Evolutionary conservation across 176 grass and related monocot species (phyloP), one percentile per base, ranked within the genome.

Genomic region (Avena atlantica): DNA sequence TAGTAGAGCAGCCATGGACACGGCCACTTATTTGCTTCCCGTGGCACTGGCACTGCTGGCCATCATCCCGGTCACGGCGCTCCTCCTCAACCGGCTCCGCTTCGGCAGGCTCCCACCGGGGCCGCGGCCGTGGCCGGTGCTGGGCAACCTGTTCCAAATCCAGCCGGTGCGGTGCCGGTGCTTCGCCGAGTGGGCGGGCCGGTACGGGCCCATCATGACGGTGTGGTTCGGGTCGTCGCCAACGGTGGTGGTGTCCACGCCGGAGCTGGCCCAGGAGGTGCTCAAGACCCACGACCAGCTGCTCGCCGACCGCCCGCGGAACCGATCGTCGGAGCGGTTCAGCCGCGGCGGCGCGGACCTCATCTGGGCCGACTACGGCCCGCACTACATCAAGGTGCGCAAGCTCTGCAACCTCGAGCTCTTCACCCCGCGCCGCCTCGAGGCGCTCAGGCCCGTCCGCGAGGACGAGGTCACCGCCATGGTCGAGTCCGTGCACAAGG

Each of bases 371-470:
- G 91, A 95, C 86, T 95, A 93, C 87, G 93, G 93, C 44, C 87
- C 88, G 71, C 93, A 95, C 89, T 95, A 95, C 88, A 92, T 95
- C 76, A 95, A 95, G 93, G 93, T 95, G 57, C 89, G 93, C 78
- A 95, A 93, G 93, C 52, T 95, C 72, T 95, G 93, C 84, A 95
- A 95, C 91, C 91, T 95, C 69, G 93, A 95, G 93, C 93, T 95
- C 87, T 95, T 95, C 91, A 89, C 93, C 6, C 91, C 84, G 49
- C 83, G 70, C 72, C 87, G 93, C 1, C 93, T 95, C 66, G 91
- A 93, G 93, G 86, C 84, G 13, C 93, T 95, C 34, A 69, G 93
- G 21, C 93, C 93, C 76, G 51, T 95, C 84, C 76, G 93, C 4
- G 93, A 95, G 72, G 93, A 95, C 88, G 93, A 95, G 91, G 84